Percentiles rank a stretch among this genome's conserved stretches.
phyloP scores from a whole-genome alignment of 1,284 basidiomycete species.

The Apiotrichum domesticum region DNA sequence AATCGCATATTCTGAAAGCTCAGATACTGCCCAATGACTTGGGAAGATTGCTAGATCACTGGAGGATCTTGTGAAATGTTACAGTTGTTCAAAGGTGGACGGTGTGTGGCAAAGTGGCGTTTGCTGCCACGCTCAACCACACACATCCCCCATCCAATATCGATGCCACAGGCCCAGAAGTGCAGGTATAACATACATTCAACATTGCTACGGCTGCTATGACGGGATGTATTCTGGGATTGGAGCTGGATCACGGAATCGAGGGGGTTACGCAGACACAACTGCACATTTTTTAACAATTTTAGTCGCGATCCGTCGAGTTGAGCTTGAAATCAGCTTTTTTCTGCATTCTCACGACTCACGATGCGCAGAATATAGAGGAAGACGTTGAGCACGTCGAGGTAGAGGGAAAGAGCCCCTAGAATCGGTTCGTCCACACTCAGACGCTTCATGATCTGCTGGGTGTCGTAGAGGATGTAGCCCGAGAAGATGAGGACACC shows the following conservation, averaged over 20 bases:
- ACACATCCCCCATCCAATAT: no score
- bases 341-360: constrained; percentile 1
- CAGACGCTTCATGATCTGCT: constrained; percentile 47
- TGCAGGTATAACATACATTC: not conserved
- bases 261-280: no score
- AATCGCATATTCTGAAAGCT: no score
- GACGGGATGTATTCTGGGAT: no score
- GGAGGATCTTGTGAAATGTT: no score
- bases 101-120: no score
- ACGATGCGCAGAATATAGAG: constrained; percentile 42
- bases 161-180: not conserved
- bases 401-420: constrained; percentile 20
- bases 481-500: constrained; percentile 46
- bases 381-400: constrained; percentile 44
- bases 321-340: not conserved
- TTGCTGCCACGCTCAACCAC: no score
- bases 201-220: not conserved
- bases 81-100: no score
- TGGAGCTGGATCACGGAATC: no score
- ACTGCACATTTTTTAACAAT: no score
- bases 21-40: no score
- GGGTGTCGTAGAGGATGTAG: constrained; percentile 45
- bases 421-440: constrained; percentile 45
- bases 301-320: not conserved
- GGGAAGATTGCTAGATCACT: no score